Conservation (phyloP, 208 protist genomes). For the Trypanosomatidae sp. region DNA sequence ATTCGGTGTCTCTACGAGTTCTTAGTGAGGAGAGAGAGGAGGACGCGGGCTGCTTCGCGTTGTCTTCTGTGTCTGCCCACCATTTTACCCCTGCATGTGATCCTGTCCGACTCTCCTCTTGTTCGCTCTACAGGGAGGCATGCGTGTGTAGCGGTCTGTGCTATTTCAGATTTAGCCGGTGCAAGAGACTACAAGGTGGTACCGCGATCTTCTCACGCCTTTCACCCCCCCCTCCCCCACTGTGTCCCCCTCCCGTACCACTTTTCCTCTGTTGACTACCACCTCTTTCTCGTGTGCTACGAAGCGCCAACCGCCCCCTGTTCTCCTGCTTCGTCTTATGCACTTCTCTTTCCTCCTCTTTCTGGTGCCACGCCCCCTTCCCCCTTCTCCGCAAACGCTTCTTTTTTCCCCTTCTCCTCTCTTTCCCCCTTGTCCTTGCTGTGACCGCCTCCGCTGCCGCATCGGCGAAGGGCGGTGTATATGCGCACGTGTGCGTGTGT, state of each 20-base stretch:
- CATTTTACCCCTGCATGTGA: background rate
- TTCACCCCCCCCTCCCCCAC: background rate
- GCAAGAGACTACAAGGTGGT: background rate
- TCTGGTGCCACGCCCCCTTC: background rate
- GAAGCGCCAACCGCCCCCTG: too few relatives aligned
- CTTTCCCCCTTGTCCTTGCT: background rate
- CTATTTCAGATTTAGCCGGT: background rate
- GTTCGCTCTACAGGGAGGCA: background rate
- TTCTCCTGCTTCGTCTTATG: too few relatives aligned
- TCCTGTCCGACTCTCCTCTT: background rate
- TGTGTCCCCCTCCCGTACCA: too few relatives aligned
- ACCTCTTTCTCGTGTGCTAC: too few relatives aligned
- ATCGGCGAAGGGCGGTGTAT: too few relatives aligned
- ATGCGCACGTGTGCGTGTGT: too few relatives aligned
- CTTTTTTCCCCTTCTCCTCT: background rate
- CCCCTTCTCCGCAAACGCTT: background rate
- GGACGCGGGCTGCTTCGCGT: background rate
- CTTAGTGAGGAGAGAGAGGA: background rate
- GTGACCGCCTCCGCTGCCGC: background rate
- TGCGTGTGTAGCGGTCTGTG: background rate
- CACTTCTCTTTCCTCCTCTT: background rate
- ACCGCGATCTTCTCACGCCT: background rate
- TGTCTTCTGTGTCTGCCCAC: background rate
- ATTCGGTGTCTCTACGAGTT: background rate
- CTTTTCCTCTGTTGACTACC: too few relatives aligned